A percentile compares a stretch with the other conserved stretches of the same genome.
Conservation (phyloP, 2,329 filamentous ascomycete species). For the Colletotrichum viniferum region DNA sequence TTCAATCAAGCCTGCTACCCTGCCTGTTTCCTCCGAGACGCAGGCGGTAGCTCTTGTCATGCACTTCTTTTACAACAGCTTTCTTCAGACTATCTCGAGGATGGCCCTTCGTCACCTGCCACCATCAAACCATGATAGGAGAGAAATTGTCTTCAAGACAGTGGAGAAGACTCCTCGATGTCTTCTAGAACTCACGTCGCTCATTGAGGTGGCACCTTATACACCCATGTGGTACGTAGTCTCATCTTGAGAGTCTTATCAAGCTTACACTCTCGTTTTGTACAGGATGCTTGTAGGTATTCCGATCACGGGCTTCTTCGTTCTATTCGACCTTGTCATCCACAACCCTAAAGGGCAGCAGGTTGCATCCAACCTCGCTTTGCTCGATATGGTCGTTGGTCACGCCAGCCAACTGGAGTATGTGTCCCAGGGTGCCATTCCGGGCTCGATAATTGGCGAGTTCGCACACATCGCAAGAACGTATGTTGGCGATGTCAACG, state of each 20-base stretch:
- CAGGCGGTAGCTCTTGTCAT: conserved; percentile 20
- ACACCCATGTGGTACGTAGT: conserved; percentile 29
- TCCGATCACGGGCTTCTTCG: conserved; percentile 40
- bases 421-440: conserved; percentile 37
- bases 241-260: no score
- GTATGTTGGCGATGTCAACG: conserved; percentile 32
- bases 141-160: conserved; percentile 20
- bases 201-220: conserved; percentile 32
- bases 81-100: conserved; percentile 29
- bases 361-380: conserved; percentile 36
- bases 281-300: conserved; percentile 33
- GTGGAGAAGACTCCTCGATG: conserved; percentile 27
- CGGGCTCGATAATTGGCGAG: conserved; percentile 37
- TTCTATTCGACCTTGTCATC: conserved; percentile 45
- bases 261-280: not conserved
- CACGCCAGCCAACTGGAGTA: conserved; percentile 46
- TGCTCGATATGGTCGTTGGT: conserved; percentile 42
- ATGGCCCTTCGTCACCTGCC: conserved; percentile 25
- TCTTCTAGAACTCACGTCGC: conserved; percentile 30
- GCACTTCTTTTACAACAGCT: conserved; percentile 33
- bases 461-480: conserved; percentile 45
- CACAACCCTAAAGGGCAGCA: conserved; percentile 34
- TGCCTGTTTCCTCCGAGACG: not conserved
- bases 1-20: conserved; percentile 1
- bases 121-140: conserved; percentile 7